Evolutionary conservation across 1,284 basidiomycete genomes (phyloP).

Genomic region (Sanguinoderma infundibulare): DNA sequence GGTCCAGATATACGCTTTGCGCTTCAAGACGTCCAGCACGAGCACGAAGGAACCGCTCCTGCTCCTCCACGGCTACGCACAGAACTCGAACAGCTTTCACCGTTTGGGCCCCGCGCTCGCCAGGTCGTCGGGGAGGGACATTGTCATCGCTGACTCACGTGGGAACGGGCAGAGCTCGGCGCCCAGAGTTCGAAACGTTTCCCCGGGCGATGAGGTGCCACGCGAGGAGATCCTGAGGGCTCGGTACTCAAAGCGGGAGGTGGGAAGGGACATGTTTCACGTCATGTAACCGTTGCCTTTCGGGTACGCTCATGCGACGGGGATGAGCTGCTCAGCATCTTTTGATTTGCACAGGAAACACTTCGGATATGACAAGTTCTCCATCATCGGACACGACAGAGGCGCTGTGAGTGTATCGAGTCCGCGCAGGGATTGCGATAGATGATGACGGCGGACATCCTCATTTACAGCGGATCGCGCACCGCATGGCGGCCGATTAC

Average conservation of each 20-base stretch:
- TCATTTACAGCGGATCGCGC: not conserved
- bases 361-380: not conserved
- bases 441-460: not conserved
- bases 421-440: not conserved
- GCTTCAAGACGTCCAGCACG: not conserved
- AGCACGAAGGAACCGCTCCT: not conserved
- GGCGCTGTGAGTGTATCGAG: not conserved
- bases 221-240: not conserved
- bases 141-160: not conserved
- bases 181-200: not conserved
- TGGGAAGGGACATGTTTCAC: not conserved
- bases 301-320: not conserved
- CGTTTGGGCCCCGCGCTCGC: not conserved
- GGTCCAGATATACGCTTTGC: not conserved
- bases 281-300: not conserved
- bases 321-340: not conserved
- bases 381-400: not conserved
- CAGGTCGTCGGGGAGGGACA: not conserved
- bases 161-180: not conserved
- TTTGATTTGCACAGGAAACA: not conserved
- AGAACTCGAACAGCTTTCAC: constrained; percentile 1
- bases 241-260: constrained; percentile 1
- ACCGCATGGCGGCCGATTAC: not conserved
- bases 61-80: not conserved
- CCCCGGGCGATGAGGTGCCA: not conserved